Conservation (phyloP, 306 rosid species). For the Sechiopsis laciniata region DNA sequence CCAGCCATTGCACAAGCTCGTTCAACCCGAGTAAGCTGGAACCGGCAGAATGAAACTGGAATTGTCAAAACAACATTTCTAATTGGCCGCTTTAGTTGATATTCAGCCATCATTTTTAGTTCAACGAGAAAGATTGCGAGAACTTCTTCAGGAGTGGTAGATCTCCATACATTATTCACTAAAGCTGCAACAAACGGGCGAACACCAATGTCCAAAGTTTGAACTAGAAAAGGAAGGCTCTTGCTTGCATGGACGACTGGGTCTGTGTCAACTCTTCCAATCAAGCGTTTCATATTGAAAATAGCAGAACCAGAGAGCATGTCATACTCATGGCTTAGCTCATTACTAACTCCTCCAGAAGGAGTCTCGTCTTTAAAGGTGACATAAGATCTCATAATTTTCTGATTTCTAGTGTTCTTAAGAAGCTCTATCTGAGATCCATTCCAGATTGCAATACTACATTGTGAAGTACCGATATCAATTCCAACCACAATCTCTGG, state of each 20-base stretch:
- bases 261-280: constrained; percentile 83
- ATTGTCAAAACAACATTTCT: constrained; percentile 66
- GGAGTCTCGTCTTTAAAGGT: constrained; percentile 58
- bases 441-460: constrained; percentile 83
- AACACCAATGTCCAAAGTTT: constrained; percentile 72
- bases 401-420: constrained; percentile 61
- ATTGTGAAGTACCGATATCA: constrained; percentile 82
- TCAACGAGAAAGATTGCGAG: constrained; percentile 66
- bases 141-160: constrained; percentile 75
- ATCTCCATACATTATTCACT: constrained; percentile 73
- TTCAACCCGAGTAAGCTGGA: constrained; percentile 69
- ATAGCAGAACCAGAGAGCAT: constrained; percentile 66
- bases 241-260: constrained; percentile 65
- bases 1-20: constrained; percentile 94
- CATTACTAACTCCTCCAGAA: constrained; percentile 54
- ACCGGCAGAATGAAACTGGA: constrained; percentile 80
- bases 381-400: constrained; percentile 69
- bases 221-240: constrained; percentile 82
- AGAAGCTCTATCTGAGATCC: constrained; percentile 74
- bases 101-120: constrained; percentile 55
- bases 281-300: constrained; percentile 83
- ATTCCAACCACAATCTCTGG: constrained; percentile 75
- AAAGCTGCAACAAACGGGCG: constrained; percentile 74
- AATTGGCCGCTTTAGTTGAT: constrained; percentile 48
- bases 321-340: constrained; percentile 46